A percentile compares a stretch with the other conserved stretches of the same genome.
These are phyloP conservation scores for Nemania sp. DNA, from an alignment of 2,329 filamentous ascomycete species.

Conservation along the genomic window DNA sequence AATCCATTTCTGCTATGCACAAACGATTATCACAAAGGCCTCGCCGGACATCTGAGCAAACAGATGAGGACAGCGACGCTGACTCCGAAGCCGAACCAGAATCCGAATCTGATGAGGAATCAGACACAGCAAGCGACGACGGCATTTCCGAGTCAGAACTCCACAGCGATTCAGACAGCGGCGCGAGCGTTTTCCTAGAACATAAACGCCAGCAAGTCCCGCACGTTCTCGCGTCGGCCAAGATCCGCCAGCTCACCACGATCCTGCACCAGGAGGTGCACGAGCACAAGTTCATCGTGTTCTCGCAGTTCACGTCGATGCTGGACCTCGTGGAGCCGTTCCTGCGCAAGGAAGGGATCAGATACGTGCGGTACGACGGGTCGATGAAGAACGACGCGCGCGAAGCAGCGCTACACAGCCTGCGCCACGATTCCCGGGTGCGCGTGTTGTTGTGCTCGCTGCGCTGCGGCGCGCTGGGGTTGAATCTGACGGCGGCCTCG, in stretches of 20 bases:
- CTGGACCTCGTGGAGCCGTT: constrained; percentile 95
- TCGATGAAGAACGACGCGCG: constrained; percentile 92
- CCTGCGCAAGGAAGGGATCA: constrained; percentile 71
- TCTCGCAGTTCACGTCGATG: constrained; percentile 98
- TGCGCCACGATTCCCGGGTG: constrained; percentile 74
- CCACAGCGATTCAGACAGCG: constrained; percentile 46
- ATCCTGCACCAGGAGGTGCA: constrained; percentile 78
- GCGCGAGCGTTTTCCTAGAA: constrained; percentile 37
- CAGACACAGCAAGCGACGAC: constrained; percentile 35
- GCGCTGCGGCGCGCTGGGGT: constrained; percentile 87
- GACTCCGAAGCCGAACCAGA: constrained; percentile 32
- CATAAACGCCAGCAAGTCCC: constrained; percentile 48
- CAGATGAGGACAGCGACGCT: constrained; percentile 22
- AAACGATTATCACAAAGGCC: constrained; percentile 25
- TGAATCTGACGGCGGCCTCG: constrained; percentile 92
- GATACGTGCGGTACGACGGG: constrained; percentile 89
- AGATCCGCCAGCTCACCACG: constrained; percentile 82
- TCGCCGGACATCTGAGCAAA: constrained; percentile 18
- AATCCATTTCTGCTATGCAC: constrained; percentile 36
- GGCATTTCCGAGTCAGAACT: constrained; percentile 48
- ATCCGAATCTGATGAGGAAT: constrained; percentile 33
- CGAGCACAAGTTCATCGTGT: constrained; percentile 96
- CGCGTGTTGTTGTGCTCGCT: constrained; percentile 89
- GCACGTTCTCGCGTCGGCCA: constrained; percentile 74
- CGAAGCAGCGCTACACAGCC: constrained; percentile 77